Conservation (phyloP, 1,284 basidiomycete genomes). For the Apiotrichum brassicae region DNA sequence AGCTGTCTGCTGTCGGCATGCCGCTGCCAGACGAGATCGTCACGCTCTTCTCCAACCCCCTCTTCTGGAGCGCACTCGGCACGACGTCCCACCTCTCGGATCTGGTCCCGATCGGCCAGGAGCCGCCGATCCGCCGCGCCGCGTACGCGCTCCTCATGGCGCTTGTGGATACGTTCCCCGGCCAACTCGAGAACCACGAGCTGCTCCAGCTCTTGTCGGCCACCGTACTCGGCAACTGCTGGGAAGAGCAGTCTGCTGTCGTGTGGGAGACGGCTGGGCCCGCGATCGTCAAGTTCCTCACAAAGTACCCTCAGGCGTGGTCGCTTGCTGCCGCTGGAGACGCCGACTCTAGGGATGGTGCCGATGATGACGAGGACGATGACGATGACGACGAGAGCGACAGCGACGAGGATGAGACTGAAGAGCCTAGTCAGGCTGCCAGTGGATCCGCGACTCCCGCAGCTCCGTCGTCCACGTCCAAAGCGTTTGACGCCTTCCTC, state of each 20-base stretch:
- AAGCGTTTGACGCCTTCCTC: slow-evolving; percentile 55
- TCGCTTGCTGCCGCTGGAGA: slow-evolving; percentile 40
- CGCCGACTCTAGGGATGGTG: slow-evolving; percentile 31
- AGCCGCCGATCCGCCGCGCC: slow-evolving; percentile 39
- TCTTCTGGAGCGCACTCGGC: slow-evolving; percentile 37
- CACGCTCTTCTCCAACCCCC: slow-evolving; percentile 28
- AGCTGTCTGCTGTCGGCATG: slow-evolving; percentile 20
- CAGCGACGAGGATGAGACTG: slow-evolving; percentile 35
- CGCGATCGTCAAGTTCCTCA: slow-evolving; percentile 63
- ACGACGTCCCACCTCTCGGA: slow-evolving; percentile 4
- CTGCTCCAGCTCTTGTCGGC: slow-evolving; percentile 50
- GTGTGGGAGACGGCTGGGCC: slow-evolving; percentile 66
- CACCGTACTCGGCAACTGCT: slow-evolving; percentile 64
- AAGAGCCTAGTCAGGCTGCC: slow-evolving; percentile 3
- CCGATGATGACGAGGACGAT: slow-evolving; percentile 35
- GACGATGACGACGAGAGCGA: no score
- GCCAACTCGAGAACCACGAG: slow-evolving; percentile 23
- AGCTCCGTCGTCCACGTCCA: slow-evolving; percentile 5
- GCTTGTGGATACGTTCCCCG: slow-evolving; percentile 27
- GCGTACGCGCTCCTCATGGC: slow-evolving; percentile 32
- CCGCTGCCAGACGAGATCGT: slow-evolving; percentile 20
- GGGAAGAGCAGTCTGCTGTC: slow-evolving; percentile 63
- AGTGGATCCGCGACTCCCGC: slow-evolving; percentile 3
- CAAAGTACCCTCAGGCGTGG: slow-evolving; percentile 62
- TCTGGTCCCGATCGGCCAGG: slow-evolving; percentile 17